A percentile compares a stretch with the other conserved stretches of the same genome.
These are phyloP conservation scores for Aureobasidium sp. DNA, from an alignment of 2,329 filamentous ascomycete species.

Conservation along the genomic window DNA sequence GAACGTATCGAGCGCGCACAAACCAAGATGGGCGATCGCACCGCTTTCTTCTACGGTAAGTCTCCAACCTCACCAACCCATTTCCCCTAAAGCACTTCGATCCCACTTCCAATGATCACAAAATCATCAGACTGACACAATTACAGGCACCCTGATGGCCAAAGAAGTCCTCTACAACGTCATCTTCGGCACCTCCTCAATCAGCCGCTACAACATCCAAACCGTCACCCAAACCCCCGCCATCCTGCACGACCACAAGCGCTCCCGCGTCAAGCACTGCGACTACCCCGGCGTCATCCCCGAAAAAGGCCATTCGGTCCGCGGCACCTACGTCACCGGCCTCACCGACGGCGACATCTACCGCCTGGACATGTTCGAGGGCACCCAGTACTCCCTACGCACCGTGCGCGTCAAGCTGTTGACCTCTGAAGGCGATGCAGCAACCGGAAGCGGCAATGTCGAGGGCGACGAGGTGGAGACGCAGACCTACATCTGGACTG, in stretches of 20 bases:
- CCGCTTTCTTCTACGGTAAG: slow-evolving; percentile 59
- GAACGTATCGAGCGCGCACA: background rate
- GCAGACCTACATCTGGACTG: slow-evolving; percentile 48
- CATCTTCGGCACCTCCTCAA: slow-evolving; percentile 57
- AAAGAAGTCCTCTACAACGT: slow-evolving; percentile 79
- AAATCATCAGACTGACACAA: background rate
- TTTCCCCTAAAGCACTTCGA: no score
- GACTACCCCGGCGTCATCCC: slow-evolving; percentile 78
- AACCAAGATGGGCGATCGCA: slow-evolving; percentile 40
- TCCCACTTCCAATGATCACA: no score
- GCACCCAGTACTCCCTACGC: slow-evolving; percentile 58
- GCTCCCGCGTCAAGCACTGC: slow-evolving; percentile 58
- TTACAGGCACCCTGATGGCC: slow-evolving; percentile 63
- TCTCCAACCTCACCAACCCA: background rate
- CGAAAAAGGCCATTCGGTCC: slow-evolving; percentile 43
- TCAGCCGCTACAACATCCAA: slow-evolving; percentile 34
- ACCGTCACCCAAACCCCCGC: slow-evolving; percentile 64
- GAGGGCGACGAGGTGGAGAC: slow-evolving; percentile 37
- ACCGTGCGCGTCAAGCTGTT: slow-evolving; percentile 32
- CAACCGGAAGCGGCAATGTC: slow-evolving; percentile 24
- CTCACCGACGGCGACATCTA: slow-evolving; percentile 69
- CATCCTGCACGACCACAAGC: slow-evolving; percentile 65
- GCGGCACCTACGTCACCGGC: slow-evolving; percentile 70
- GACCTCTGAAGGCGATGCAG: slow-evolving; percentile 23
- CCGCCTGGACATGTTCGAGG: slow-evolving; percentile 78